Evolutionary conservation across 1,139 yeast genomes (phyloP).

Genomic region (Citeromyces hawaiiensis): DNA sequence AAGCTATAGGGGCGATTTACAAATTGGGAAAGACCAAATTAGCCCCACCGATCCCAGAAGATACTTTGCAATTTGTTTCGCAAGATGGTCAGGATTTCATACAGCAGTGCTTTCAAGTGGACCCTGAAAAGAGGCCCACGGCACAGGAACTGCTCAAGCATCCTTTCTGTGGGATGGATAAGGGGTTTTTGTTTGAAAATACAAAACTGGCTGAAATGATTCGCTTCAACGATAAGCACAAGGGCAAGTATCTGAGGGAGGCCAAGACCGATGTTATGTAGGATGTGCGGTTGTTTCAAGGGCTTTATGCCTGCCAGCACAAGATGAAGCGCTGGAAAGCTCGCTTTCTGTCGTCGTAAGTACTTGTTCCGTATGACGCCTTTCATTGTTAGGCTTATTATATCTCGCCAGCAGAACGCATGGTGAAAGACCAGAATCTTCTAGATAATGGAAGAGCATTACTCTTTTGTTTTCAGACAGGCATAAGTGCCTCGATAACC

Average conservation of each 20-base stretch:
- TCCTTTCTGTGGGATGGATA: conserved; percentile 39
- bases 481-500: too few species aligned
- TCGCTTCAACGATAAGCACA: conserved; percentile 29
- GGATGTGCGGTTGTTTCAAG: too few species aligned
- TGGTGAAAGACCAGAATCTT: too few species aligned
- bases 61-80: conserved; percentile 53
- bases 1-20: conserved; percentile 66
- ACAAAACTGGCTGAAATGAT: conserved; percentile 54
- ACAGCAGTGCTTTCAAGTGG: conserved; percentile 64
- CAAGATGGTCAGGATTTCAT: conserved; percentile 57
- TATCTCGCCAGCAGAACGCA: too few species aligned
- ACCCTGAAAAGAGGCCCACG: conserved; percentile 80
- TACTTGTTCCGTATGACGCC: too few species aligned
- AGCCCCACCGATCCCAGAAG: conserved; percentile 94
- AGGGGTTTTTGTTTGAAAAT: conserved; percentile 40
- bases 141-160: conserved; percentile 57
- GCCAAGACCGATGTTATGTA: neutral
- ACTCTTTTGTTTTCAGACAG: too few species aligned
- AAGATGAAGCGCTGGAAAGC: too few species aligned
- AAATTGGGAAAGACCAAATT: conserved; percentile 57
- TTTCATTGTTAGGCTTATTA: too few species aligned
- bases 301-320: too few species aligned
- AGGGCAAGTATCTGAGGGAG: neutral
- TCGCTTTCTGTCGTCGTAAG: too few species aligned
- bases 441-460: too few species aligned